A percentile compares a stretch with the other conserved stretches of the same genome.
phyloP scores from a whole-genome alignment of 2,329 filamentous ascomycete genomes.

The Allantophomopsis cytisporea region DNA sequence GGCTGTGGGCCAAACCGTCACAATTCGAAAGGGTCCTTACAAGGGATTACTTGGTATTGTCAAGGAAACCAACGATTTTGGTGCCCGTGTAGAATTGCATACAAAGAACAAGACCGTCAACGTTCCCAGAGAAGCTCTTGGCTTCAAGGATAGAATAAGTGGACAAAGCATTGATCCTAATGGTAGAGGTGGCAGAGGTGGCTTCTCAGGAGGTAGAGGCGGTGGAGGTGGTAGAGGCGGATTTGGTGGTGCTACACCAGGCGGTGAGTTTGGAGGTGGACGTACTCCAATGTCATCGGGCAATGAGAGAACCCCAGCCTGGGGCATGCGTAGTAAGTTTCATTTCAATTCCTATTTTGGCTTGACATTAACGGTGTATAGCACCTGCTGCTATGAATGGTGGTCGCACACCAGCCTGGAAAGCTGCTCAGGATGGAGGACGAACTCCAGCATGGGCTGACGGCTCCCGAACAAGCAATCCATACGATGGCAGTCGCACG shows the following conservation, averaged over 20 bases:
- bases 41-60: slow-evolving; percentile 93
- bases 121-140: slow-evolving; percentile 68
- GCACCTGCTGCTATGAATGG: slow-evolving; percentile 42
- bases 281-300: slow-evolving; percentile 52
- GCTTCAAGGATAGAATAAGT: slow-evolving; percentile 72
- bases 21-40: slow-evolving; percentile 73
- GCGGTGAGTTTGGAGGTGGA: slow-evolving; percentile 46
- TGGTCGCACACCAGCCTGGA: slow-evolving; percentile 57
- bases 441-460: slow-evolving; percentile 62
- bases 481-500: slow-evolving; percentile 48
- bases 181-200: slow-evolving; percentile 27
- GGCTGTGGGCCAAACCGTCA: slow-evolving; percentile 82
- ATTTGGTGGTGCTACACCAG: slow-evolving; percentile 30
- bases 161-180: slow-evolving; percentile 67
- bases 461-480: slow-evolving; percentile 53
- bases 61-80: slow-evolving; percentile 79
- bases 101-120: slow-evolving; percentile 88
- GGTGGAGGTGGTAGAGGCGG: slow-evolving; percentile 27
- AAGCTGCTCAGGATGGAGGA: slow-evolving; percentile 28
- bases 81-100: slow-evolving; percentile 83
- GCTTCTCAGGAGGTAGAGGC: slow-evolving; percentile 27
- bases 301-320: slow-evolving; percentile 62
- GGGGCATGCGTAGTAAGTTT: slow-evolving; percentile 53
- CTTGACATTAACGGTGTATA: slow-evolving; percentile 12
- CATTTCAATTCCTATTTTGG: neutral